These are phyloP conservation scores for Sordariomycetes sp. DNA, from an alignment of 2,329 filamentous ascomycete genomes.

Conservation along the genomic window DNA sequence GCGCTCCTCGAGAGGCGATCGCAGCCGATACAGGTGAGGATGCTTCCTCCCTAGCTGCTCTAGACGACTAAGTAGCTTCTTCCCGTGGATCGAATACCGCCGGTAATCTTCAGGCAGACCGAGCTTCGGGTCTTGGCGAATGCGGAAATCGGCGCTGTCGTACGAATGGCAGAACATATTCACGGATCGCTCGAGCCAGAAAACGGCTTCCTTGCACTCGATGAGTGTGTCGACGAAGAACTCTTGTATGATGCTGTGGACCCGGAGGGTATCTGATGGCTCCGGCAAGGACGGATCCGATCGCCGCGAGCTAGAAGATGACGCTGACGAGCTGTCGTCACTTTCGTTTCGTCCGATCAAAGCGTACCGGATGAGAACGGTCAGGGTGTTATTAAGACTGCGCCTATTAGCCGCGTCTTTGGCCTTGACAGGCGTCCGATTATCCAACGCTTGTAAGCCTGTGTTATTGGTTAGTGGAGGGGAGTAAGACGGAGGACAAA, in stretches of 20 bases:
- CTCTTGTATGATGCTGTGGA: slow-evolving; percentile 41
- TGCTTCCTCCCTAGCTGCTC: slow-evolving; percentile 23
- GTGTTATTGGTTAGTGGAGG: neutral
- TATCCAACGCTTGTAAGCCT: slow-evolving; percentile 29
- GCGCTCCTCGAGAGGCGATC: slow-evolving; percentile 20
- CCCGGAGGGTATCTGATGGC: slow-evolving; percentile 35
- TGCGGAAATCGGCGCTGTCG: slow-evolving; percentile 30
- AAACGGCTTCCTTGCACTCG: slow-evolving; percentile 25
- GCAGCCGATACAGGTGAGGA: slow-evolving; percentile 17
- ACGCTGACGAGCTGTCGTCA: slow-evolving; percentile 25
- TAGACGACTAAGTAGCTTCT: slow-evolving; percentile 31
- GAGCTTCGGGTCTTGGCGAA: slow-evolving; percentile 26
- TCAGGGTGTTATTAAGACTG: slow-evolving; percentile 36
- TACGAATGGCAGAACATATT: slow-evolving; percentile 38
- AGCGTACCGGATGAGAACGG: slow-evolving; percentile 38
- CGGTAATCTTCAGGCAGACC: slow-evolving; percentile 42
- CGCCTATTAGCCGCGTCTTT: slow-evolving; percentile 21
- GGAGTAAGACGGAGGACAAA: neutral
- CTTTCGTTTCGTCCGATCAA: slow-evolving; percentile 39
- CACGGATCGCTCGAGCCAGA: slow-evolving; percentile 38
- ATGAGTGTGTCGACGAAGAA: slow-evolving; percentile 38
- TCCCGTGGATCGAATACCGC: slow-evolving; percentile 39
- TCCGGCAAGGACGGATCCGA: slow-evolving; percentile 28
- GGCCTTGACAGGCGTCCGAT: slow-evolving; percentile 30
- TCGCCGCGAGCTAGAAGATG: slow-evolving; percentile 27